Evolutionary conservation across 176 grass and related monocot species (phyloP).

Genomic region (Poa annua): DNA sequence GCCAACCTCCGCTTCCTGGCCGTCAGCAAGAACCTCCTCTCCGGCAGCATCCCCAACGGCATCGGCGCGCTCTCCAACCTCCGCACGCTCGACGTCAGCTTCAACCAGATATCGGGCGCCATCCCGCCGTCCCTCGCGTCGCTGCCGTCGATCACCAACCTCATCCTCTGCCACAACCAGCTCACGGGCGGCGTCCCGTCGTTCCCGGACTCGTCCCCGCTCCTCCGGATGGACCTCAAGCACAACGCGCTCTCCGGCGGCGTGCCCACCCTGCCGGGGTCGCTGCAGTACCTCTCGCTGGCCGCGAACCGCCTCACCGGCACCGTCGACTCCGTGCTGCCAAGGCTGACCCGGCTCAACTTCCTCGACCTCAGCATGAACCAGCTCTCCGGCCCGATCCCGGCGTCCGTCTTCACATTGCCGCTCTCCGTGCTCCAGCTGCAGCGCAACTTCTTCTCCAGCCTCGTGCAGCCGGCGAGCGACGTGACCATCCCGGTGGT

Average conservation of each 20-base stretch:
- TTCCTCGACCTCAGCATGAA: slow-evolving; percentile 89
- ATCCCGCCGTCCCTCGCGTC: slow-evolving; percentile 60
- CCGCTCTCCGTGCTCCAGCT: slow-evolving; percentile 82
- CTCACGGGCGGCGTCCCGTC: slow-evolving; percentile 64
- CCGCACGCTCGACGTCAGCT: slow-evolving; percentile 92
- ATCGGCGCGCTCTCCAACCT: slow-evolving; percentile 64
- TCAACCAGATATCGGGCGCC: slow-evolving; percentile 76
- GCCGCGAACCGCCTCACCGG: slow-evolving; percentile 64
- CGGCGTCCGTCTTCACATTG: slow-evolving; percentile 64
- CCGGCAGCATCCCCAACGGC: slow-evolving; percentile 61
- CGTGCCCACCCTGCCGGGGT: slow-evolving; percentile 55
- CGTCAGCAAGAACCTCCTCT: slow-evolving; percentile 93
- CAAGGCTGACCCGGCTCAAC: slow-evolving; percentile 60
- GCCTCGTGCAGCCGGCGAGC: slow-evolving; percentile 48
- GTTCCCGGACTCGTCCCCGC: slow-evolving; percentile 63
- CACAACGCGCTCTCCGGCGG: slow-evolving; percentile 68
- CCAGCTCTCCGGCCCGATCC: slow-evolving; percentile 73
- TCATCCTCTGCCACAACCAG: slow-evolving; percentile 89
- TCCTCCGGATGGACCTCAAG: slow-evolving; percentile 84
- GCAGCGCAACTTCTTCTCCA: slow-evolving; percentile 84
- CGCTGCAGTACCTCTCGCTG: slow-evolving; percentile 81
- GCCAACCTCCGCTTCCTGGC: slow-evolving; percentile 77
- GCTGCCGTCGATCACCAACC: slow-evolving; percentile 66
- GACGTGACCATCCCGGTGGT: slow-evolving; percentile 80
- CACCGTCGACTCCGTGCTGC: slow-evolving; percentile 52